Percentiles rank a stretch among this genome's conserved stretches.
phyloP scores from a whole-genome alignment of 2,329 filamentous ascomycete species.

The Parastagonospora avenae region DNA sequence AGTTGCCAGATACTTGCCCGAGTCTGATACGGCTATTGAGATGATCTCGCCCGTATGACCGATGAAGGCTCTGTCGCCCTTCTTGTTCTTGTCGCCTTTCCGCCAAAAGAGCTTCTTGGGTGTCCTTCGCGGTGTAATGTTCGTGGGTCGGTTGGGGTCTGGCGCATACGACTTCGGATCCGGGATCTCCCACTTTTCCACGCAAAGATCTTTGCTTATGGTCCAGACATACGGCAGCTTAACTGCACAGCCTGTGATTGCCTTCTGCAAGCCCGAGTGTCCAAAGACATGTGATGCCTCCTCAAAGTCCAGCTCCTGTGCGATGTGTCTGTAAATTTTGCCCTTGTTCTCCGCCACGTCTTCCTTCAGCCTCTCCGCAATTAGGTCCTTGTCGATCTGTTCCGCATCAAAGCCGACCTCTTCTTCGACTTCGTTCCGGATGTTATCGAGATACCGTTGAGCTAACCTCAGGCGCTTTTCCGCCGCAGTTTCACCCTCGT shows the following conservation, averaged over 20 bases:
- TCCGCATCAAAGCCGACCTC: constrained; percentile 90
- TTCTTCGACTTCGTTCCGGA: constrained; percentile 74
- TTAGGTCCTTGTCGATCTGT: constrained; percentile 89
- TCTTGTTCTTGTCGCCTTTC: constrained; percentile 65
- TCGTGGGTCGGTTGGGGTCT: constrained; percentile 33
- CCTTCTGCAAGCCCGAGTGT: constrained; percentile 76
- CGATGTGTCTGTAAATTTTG: constrained; percentile 81
- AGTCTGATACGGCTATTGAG: constrained; percentile 82
- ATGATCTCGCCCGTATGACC: constrained; percentile 83
- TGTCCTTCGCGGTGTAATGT: constrained; percentile 61
- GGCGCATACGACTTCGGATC: constrained; percentile 43
- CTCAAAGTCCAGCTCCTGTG: constrained; percentile 72
- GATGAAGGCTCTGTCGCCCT: constrained; percentile 64
- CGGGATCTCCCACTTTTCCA: constrained; percentile 91
- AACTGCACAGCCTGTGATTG: constrained; percentile 79
- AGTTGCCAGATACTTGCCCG: constrained; percentile 89
- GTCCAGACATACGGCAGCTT: constrained; percentile 85
- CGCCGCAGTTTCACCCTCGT: constrained; percentile 84
- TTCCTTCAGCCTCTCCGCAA: constrained; percentile 83
- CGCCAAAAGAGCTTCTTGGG: constrained; percentile 68
- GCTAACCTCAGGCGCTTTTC: constrained; percentile 86
- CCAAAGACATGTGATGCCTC: constrained; percentile 73
- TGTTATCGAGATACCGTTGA: constrained; percentile 90
- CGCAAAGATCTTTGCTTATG: constrained; percentile 78
- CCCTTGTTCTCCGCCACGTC: constrained; percentile 93